Evolutionary conservation across 2,329 filamentous ascomycete species (phyloP).

Genomic region (Trichoderma guizhouense): DNA sequence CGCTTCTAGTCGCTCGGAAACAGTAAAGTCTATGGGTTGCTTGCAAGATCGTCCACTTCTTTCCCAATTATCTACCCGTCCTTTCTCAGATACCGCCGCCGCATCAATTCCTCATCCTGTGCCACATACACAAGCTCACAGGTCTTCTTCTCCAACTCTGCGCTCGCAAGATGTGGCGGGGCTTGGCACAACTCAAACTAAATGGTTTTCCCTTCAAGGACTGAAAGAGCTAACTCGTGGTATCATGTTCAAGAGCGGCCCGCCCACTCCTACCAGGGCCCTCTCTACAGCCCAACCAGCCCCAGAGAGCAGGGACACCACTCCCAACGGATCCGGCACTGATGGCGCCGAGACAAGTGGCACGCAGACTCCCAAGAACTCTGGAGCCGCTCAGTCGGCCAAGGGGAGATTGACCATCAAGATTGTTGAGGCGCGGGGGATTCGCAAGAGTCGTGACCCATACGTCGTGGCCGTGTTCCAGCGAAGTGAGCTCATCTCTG

Average conservation of each 20-base stretch:
- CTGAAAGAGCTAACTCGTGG: slow-evolving; percentile 85
- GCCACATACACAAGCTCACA: slow-evolving; percentile 22
- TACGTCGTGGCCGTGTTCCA: slow-evolving; percentile 98
- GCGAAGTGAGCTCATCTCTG: slow-evolving; percentile 92
- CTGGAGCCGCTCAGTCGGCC: slow-evolving; percentile 63
- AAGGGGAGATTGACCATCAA: slow-evolving; percentile 89
- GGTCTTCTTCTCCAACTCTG: slow-evolving; percentile 28
- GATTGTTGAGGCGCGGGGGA: slow-evolving; percentile 78
- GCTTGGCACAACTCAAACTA: slow-evolving; percentile 35
- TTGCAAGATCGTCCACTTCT: slow-evolving; percentile 8
- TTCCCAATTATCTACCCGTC: not conserved
- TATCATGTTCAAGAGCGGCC: slow-evolving; percentile 77
- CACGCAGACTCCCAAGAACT: slow-evolving; percentile 50
- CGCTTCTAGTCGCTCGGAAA: slow-evolving; percentile 17
- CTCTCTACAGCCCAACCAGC: slow-evolving; percentile 63
- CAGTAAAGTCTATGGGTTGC: slow-evolving; percentile 1
- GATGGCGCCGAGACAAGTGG: slow-evolving; percentile 47
- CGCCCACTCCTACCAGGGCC: slow-evolving; percentile 83
- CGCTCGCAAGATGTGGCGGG: slow-evolving; percentile 48
- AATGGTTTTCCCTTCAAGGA: slow-evolving; percentile 64
- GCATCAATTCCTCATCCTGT: not conserved
- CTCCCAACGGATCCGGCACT: slow-evolving; percentile 38
- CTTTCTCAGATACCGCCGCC: not conserved
- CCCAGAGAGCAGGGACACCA: slow-evolving; percentile 43
- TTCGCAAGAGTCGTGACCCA: slow-evolving; percentile 80